phyloP scores from a whole-genome alignment of 805 yeast species.

The Debaryomyces castellii region DNA sequence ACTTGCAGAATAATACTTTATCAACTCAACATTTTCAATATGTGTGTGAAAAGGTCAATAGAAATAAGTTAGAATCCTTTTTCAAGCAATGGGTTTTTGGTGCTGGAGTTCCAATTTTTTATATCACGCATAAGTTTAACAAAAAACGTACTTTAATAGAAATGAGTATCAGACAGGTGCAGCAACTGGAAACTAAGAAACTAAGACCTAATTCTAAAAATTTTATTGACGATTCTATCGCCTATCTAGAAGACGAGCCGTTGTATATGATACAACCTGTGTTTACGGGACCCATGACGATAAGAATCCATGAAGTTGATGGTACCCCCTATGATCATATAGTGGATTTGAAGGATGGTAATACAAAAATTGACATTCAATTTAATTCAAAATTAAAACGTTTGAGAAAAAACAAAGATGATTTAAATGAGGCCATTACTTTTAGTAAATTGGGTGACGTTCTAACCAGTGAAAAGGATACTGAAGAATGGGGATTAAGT shows the following conservation, averaged over 20 bases:
- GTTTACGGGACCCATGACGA: slow-evolving; percentile 94
- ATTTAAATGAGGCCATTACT: slow-evolving; percentile 41
- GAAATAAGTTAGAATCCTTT: slow-evolving; percentile 75
- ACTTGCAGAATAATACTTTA: slow-evolving; percentile 70
- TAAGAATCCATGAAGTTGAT: slow-evolving; percentile 95
- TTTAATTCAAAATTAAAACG: slow-evolving; percentile 92
- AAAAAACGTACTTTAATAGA: slow-evolving; percentile 92
- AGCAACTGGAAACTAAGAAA: slow-evolving; percentile 54
- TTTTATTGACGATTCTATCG: slow-evolving; percentile 47
- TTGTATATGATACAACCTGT: slow-evolving; percentile 43
- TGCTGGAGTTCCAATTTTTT: slow-evolving; percentile 83
- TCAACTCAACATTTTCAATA: slow-evolving; percentile 85
- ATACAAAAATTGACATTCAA: slow-evolving; percentile 87
- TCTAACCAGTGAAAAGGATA: slow-evolving; percentile 57
- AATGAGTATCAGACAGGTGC: slow-evolving; percentile 90
- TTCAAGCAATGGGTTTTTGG: slow-evolving; percentile 94
- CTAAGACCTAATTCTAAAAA: slow-evolving; percentile 35
- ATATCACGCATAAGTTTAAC: slow-evolving; percentile 89
- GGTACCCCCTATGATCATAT: slow-evolving; percentile 99
- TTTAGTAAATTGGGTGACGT: slow-evolving; percentile 73
- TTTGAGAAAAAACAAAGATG: slow-evolving; percentile 60
- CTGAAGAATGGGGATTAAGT: slow-evolving; percentile 66
- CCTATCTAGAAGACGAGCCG: slow-evolving; percentile 43
- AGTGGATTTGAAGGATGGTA: slow-evolving; percentile 81
- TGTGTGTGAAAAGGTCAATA: slow-evolving; percentile 93